A percentile compares a stretch with the other conserved stretches of the same genome.
Conservation (phyloP, 192 early-diverging fungal genomes). For the Coemansia sp. region DNA sequence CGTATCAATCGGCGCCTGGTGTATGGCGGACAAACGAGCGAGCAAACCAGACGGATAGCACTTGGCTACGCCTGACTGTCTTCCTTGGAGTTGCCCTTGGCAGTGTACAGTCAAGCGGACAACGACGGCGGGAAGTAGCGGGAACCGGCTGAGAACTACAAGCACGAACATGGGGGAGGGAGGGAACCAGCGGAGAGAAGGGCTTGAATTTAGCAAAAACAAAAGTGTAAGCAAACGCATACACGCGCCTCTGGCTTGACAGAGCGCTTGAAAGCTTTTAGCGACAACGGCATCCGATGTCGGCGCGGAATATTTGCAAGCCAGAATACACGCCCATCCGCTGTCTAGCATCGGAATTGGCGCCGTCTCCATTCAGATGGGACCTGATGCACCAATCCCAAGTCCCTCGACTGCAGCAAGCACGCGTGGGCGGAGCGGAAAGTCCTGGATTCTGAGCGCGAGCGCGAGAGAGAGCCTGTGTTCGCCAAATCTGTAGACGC, state of each 20-base stretch:
- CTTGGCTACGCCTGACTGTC: too few species aligned
- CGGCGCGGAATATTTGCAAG: too few species aligned
- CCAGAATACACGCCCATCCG: too few species aligned
- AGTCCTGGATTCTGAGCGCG: not conserved
- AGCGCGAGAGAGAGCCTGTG: not conserved
- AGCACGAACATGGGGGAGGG: too few species aligned
- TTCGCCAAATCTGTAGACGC: not conserved
- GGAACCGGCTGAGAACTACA: constrained; percentile 1
- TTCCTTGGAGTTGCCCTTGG: too few species aligned
- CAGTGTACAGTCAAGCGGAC: too few species aligned
- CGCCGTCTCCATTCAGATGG: not conserved
- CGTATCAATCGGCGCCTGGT: not conserved
- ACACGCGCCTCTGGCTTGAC: too few species aligned
- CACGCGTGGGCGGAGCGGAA: not conserved
- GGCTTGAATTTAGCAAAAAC: not conserved
- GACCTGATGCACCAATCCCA: constrained; percentile 3
- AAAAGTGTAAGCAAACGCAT: not conserved
- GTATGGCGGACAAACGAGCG: not conserved
- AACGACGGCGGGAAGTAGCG: too few species aligned
- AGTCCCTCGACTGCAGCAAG: not conserved
- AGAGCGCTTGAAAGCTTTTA: too few species aligned
- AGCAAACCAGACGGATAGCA: too few species aligned
- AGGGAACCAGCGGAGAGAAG: not conserved
- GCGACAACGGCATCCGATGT: too few species aligned
- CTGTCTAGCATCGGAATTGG: constrained; percentile 23